phyloP scores from a whole-genome alignment of 305 asterid genomes.

The Ilex paraguariensis region DNA sequence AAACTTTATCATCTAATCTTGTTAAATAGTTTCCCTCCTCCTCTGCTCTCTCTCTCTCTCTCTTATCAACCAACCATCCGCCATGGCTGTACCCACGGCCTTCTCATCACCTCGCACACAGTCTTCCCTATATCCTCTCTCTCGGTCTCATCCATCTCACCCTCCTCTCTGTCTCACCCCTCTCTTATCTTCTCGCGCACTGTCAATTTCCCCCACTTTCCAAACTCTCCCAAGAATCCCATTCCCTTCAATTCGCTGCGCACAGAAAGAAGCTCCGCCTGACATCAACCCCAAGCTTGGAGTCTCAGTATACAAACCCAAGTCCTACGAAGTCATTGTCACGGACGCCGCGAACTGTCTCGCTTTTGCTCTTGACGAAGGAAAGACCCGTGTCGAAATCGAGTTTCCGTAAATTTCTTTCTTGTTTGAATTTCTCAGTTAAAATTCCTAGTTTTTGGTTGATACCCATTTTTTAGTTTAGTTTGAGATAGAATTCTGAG shows the following conservation, averaged over 20 bases:
- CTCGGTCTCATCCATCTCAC: slow-evolving; percentile 12
- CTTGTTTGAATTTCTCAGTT: background rate
- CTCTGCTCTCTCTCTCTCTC: too few relatives aligned
- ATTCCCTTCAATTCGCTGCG: slow-evolving; percentile 18
- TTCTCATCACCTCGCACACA: slow-evolving; percentile 19
- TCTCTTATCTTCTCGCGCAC: slow-evolving; percentile 19
- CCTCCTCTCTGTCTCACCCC: slow-evolving; percentile 10
- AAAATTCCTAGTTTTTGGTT: background rate
- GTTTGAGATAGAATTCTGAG: background rate
- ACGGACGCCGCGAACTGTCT: slow-evolving; percentile 85
- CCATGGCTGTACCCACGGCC: slow-evolving; percentile 57
- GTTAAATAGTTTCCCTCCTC: too few relatives aligned
- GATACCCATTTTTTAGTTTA: background rate
- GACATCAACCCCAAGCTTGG: slow-evolving; percentile 58
- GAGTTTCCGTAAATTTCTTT: slow-evolving; percentile 69
- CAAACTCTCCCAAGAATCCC: slow-evolving; percentile 4
- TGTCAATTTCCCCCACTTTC: slow-evolving; percentile 13
- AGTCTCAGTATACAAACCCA: slow-evolving; percentile 89
- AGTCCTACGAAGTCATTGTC: slow-evolving; percentile 74
- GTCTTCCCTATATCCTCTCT: slow-evolving; percentile 14
- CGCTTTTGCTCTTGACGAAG: slow-evolving; percentile 70
- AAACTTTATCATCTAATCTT: too few relatives aligned
- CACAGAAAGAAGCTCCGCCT: slow-evolving; percentile 45
- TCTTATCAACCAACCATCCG: background rate
- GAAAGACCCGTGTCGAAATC: slow-evolving; percentile 74